phyloP scores from a whole-genome alignment of 345 rosid species.

The Citrus unshiu region DNA sequence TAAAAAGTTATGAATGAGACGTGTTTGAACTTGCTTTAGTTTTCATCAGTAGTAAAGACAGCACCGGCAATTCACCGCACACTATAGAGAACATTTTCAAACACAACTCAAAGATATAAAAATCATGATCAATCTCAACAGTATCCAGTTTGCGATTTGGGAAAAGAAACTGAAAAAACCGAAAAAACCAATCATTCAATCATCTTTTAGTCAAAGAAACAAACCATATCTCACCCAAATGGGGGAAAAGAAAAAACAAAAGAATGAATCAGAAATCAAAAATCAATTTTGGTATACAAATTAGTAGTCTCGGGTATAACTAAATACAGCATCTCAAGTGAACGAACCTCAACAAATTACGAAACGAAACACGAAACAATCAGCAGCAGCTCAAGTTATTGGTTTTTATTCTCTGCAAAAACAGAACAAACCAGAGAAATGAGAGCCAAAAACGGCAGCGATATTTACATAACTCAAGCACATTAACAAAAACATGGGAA shows the following conservation, averaged over 20 bases:
- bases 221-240: background rate
- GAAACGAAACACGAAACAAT: too few species aligned
- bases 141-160: conserved; percentile 7
- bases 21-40: background rate
- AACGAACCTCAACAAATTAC: too few species aligned
- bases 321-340: background rate
- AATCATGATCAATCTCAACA: conserved; percentile 16
- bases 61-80: too few species aligned
- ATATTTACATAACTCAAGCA: too few species aligned
- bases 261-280: background rate
- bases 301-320: background rate
- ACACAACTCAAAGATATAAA: conserved; percentile 13
- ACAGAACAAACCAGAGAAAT: too few species aligned
- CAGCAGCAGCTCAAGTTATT: too few species aligned
- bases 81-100: background rate
- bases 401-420: too few species aligned
- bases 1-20: background rate
- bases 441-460: too few species aligned
- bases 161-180: conserved; percentile 21
- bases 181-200: conserved; percentile 8
- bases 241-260: background rate
- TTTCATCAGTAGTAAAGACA: background rate
- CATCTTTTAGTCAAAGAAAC: conserved; percentile 1
- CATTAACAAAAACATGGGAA: too few species aligned
- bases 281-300: background rate